phyloP scores from a whole-genome alignment of 2,329 filamentous ascomycete genomes.

The Cordyceps militaris region DNA sequence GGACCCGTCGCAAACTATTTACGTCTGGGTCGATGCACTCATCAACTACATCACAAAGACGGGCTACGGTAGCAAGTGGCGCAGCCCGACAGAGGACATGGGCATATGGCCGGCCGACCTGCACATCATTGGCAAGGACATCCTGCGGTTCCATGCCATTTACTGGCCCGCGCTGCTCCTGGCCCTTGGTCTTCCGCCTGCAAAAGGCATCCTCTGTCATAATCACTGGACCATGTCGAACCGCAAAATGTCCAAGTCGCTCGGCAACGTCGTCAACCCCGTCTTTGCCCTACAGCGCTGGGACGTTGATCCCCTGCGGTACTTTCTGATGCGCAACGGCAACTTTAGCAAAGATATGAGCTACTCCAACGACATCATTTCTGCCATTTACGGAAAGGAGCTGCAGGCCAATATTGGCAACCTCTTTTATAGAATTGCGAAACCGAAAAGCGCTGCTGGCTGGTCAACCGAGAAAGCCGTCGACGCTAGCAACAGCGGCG shows the following conservation, averaged over 20 bases:
- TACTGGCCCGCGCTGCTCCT: constrained; percentile 98
- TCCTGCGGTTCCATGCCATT: constrained; percentile 89
- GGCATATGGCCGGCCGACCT: constrained; percentile 84
- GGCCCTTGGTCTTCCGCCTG: constrained; percentile 72
- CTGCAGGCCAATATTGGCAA: constrained; percentile 77
- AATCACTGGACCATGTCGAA: constrained; percentile 92
- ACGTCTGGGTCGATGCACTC: constrained; percentile 95
- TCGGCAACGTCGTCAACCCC: constrained; percentile 91
- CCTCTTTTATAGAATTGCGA: constrained; percentile 62
- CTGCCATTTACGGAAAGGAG: constrained; percentile 69
- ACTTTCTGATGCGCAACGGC: constrained; percentile 77
- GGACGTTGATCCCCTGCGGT: constrained; percentile 80
- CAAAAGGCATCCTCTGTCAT: constrained; percentile 76
- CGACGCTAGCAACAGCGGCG: constrained; percentile 20
- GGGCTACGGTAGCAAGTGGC: constrained; percentile 60
- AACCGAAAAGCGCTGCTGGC: constrained; percentile 41
- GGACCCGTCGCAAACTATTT: constrained; percentile 82
- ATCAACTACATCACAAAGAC: constrained; percentile 88
- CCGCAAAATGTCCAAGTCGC: constrained; percentile 94
- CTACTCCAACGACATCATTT: constrained; percentile 75
- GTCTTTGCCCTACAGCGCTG: constrained; percentile 87
- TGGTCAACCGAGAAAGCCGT: constrained; percentile 64
- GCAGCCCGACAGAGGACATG: constrained; percentile 53
- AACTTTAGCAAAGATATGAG: constrained; percentile 70
- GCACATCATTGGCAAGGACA: constrained; percentile 94